Evolutionary conservation across 495 filamentous ascomycete genomes (phyloP), one percentile per base, ranked within the genome.

Genomic region (Xylaria cubensis): DNA sequence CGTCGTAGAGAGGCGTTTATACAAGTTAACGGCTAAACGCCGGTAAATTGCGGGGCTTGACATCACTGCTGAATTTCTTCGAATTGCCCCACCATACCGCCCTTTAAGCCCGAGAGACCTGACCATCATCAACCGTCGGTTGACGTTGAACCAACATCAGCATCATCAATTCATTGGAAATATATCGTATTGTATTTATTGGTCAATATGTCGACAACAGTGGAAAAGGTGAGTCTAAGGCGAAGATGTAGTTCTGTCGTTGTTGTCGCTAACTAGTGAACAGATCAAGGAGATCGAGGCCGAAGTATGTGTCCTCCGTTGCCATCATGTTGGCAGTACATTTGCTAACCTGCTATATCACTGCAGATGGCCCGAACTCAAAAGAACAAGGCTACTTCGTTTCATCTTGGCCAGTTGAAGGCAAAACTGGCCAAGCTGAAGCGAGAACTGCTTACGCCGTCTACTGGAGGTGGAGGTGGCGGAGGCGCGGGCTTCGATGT

Each of bases 371-470:
- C 94, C 83, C 89, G 89, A 82, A 98, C 95, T 76, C 96, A 98
- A 81, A 98, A 98, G 85, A 98, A 98, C 82, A 98, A 99, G 84
- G 93, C 93, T 50, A 99, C 96, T 17, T 95, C 94, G 42, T 99
- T 91, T 76, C 88, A 90, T 81, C 78, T 90, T 72, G 94, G 94
- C 78, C 96, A 98, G 86, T 85, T 99, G 77, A 99, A 99, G 84
- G 96, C 96, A 58, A 99, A 99, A 84, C 92, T 99, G 80, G 95
- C 96, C 26, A 99, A 98, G 84, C 85, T 99, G 77, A 97, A 97
- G 86, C 89, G 93, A 82, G 96, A 99, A 82, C 91, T 99, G 50
- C 87, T 99, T 74, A 97, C 94, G 58, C 96, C 96, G 5, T 86
- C 90, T 61, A 87, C 90, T 42, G 88, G 92, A 70, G 94, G 95